These are phyloP conservation scores for Ophiocordyceps camponoti-floridani DNA, from an alignment of 2,329 filamentous ascomycete species.

Conservation along the genomic window DNA sequence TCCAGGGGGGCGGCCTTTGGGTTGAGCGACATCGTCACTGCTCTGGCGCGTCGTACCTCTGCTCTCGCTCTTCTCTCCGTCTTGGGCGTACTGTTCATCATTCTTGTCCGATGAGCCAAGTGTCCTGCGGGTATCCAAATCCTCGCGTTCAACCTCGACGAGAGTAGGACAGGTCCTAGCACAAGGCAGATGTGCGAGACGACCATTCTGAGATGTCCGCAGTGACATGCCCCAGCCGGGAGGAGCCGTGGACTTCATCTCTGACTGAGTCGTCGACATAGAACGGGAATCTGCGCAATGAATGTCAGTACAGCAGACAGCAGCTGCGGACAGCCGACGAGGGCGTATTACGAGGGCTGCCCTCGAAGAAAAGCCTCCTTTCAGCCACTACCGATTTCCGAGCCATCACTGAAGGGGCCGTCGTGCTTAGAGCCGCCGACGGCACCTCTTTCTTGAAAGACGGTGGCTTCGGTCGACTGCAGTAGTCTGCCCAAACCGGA, in stretches of 20 bases:
- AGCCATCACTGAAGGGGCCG: background rate
- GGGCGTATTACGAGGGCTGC: background rate
- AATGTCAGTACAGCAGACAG: background rate
- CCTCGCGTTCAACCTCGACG: background rate
- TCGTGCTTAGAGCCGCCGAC: too few relatives aligned
- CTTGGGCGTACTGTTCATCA: too few relatives aligned
- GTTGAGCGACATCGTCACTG: background rate
- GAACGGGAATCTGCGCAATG: background rate
- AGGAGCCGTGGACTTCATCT: too few relatives aligned
- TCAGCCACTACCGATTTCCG: slow-evolving; percentile 8
- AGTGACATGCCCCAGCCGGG: too few relatives aligned
- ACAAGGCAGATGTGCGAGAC: background rate
- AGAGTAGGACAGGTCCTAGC: slow-evolving; percentile 1
- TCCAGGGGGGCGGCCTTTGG: too few relatives aligned
- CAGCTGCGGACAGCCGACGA: background rate
- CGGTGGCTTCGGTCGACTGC: too few relatives aligned
- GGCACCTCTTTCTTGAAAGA: too few relatives aligned
- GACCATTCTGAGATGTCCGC: background rate
- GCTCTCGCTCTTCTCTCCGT: background rate
- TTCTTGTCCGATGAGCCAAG: too few relatives aligned
- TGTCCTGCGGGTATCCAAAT: too few relatives aligned
- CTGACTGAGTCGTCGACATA: too few relatives aligned
- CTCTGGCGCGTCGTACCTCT: too few relatives aligned
- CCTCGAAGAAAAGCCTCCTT: slow-evolving; percentile 8
- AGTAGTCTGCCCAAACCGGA: too few relatives aligned